Base-by-base conservation (phyloP, 2,329 filamentous ascomycete genomes). In the Pestalotiopsis sp. region DNA sequence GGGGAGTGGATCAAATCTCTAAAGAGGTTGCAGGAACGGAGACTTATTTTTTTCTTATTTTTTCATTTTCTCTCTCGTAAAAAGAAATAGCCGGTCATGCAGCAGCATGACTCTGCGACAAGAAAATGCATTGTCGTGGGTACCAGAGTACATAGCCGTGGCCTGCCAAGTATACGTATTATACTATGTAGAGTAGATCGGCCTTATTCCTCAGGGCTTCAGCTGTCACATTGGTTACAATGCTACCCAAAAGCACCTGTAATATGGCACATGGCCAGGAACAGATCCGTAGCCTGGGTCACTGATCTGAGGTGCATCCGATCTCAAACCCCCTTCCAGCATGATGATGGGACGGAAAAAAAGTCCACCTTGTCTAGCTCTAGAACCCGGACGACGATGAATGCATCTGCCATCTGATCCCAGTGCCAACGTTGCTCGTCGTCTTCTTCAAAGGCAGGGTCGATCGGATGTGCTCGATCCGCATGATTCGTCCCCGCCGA, bases 171-270 rank as follows among this genome's bases (percentile, higher is more conserved):
- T 36, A 36, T 36, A 36, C 9, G 31, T 36, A 36, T 36, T 36
- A 36, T 36, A 36, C 31, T 36, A 36, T 36, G 31, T 36, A 36
- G 31, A 36, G 31, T 36, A 36, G 31, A 36, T 36, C 31, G 31
- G 31, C 31, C 31, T 36, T 36, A 36, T 36, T 36, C 9, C 9
- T 9, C 31, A 52, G 23, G 25, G 36, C 62, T 23, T 49, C 27
- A 23, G 62, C 62, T 49, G 62, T 65, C 62, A 65, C 62, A 65
- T 52, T 39, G 62, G 31, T 65, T 7, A 23, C 62, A 65, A 65
- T 65, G 62, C 62, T 45, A 65, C 62, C 57, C 23, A 31, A 59
- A 59, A 36, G 57, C 57, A 27, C 57, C 25, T 36, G 36, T 20
- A 27, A 39, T 39, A 62, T 62, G 59, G 25, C 59, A 62, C 59